Evolutionary conservation across 495 filamentous ascomycete genomes (phyloP), one percentile per base, ranked within the genome.

Genomic region (Rhizodiscina lignyota): DNA sequence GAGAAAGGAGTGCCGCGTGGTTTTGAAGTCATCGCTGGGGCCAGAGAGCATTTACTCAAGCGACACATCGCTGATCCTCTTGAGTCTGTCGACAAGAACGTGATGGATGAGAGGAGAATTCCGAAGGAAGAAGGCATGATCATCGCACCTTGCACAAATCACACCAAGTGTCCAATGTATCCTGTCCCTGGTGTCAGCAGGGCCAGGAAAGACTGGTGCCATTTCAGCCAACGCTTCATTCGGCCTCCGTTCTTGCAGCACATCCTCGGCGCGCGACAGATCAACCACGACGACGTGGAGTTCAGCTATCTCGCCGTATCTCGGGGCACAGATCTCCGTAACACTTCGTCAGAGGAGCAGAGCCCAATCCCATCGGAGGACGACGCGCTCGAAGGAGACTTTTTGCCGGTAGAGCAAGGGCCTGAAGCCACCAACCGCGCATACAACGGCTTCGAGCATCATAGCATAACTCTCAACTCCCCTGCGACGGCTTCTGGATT

Each of bases 91-190:
- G 44, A 63, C 18, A 39, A 44, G 38, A 19, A 34, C 18, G 16
- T 24, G 18, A 2, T 42, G 6, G 37, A 55, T 32, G 38, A 43
- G 16, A 32, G 30, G 30, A 6, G 30, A 6, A 13, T 27, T 6
- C 24, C 24, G 13, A 79, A 79, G 42, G 83, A 89, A 42, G 55
- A 65, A 1, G 89, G 85, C 42, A 85, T 86, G 75, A 94, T 97
- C 44, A 67, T 97, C 40, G 89, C 91, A 0, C 89, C 89, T 0
- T 97, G 89, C 54, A 97, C 89, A 1, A 94, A 85, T 57, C 91
- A 96, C 52, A 58, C 53, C 1, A 70, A 68, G 36, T 97, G 89
- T 46, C 89, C 89, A 0, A 85, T 97, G 76, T 94, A 91, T 48
- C 61, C 68, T 22, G 59, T 60, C 0, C 65, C 74, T 1, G 84